These are phyloP conservation scores for Emmonsiellopsis sp. DNA, from an alignment of 2,329 filamentous ascomycete species.

Conservation along the genomic window DNA sequence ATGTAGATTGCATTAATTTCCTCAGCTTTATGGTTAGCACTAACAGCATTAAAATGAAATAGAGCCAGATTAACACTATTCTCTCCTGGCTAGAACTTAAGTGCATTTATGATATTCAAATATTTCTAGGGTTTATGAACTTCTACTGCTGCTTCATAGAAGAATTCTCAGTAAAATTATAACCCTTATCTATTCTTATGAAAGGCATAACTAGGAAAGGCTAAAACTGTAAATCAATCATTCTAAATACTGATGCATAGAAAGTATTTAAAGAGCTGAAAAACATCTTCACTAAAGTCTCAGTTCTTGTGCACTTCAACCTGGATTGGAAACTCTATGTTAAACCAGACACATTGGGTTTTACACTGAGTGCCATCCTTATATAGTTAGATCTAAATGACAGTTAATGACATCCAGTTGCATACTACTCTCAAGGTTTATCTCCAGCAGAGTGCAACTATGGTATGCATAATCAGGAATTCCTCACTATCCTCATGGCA, in stretches of 20 bases:
- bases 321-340: conserved; percentile 9
- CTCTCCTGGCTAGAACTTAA: conserved; percentile 14
- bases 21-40: conserved; percentile 11
- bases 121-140: conserved; percentile 25
- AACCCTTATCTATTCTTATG: conserved; percentile 11
- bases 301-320: conserved; percentile 15
- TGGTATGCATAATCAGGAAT: conserved; percentile 22
- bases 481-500: conserved; percentile 19
- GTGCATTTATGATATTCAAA: conserved; percentile 14
- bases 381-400: conserved; percentile 12
- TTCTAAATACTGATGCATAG: conserved; percentile 8
- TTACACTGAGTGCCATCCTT: conserved; percentile 7
- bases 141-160: conserved; percentile 25
- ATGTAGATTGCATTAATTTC: conserved; percentile 6
- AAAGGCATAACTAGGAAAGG: background rate
- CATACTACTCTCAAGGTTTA: conserved; percentile 19
- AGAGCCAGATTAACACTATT: conserved; percentile 12
- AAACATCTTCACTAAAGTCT: conserved; percentile 11
- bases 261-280: conserved; percentile 10
- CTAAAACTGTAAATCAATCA: background rate
- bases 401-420: conserved; percentile 14
- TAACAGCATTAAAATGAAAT: conserved; percentile 12
- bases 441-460: conserved; percentile 17
- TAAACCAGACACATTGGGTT: conserved; percentile 17
- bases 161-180: conserved; percentile 13